phyloP scores from a whole-genome alignment of 192 early-diverging fungal species.

The Phlyctochytrium planicorne region DNA sequence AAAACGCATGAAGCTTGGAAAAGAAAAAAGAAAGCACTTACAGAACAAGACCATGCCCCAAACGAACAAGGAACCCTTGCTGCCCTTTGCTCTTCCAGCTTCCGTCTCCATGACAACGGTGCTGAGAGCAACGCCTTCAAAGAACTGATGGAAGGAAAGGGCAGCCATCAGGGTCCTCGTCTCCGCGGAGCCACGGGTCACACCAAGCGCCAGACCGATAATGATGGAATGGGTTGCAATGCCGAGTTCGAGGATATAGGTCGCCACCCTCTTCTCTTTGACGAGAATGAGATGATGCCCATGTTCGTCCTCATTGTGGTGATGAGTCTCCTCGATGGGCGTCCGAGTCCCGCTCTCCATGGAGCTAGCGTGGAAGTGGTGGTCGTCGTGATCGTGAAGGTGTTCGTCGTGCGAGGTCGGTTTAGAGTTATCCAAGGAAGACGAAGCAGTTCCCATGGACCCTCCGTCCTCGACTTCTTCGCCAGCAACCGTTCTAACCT shows the following conservation, averaged over 20 bases:
- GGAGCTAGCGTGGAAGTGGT: slow-evolving; percentile 6
- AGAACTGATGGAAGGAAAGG: slow-evolving; percentile 50
- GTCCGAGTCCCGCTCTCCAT: neutral
- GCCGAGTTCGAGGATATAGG: slow-evolving; percentile 40
- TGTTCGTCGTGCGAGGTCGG: too few species aligned
- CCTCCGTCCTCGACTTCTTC: too few species aligned
- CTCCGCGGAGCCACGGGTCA: slow-evolving; percentile 24
- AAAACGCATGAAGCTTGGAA: too few species aligned
- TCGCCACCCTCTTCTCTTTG: neutral
- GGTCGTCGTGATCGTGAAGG: slow-evolving; percentile 20
- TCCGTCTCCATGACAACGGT: slow-evolving; percentile 18
- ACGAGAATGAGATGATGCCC: neutral
- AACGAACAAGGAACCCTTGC: neutral
- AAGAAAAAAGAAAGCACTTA: neutral
- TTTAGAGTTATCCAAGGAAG: too few species aligned
- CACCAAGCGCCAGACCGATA: slow-evolving; percentile 48
- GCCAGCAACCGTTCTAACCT: too few species aligned
- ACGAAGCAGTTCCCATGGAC: too few species aligned
- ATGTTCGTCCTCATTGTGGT: neutral
- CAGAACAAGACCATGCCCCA: neutral
- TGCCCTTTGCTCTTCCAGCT: neutral
- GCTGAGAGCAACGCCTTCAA: slow-evolving; percentile 38
- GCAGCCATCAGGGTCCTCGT: slow-evolving; percentile 39
- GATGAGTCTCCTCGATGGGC: neutral
- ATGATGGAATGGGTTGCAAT: slow-evolving; percentile 50